These are phyloP conservation scores for Penicillium hordei DNA, from an alignment of 2,329 filamentous ascomycete species.

Conservation along the genomic window DNA sequence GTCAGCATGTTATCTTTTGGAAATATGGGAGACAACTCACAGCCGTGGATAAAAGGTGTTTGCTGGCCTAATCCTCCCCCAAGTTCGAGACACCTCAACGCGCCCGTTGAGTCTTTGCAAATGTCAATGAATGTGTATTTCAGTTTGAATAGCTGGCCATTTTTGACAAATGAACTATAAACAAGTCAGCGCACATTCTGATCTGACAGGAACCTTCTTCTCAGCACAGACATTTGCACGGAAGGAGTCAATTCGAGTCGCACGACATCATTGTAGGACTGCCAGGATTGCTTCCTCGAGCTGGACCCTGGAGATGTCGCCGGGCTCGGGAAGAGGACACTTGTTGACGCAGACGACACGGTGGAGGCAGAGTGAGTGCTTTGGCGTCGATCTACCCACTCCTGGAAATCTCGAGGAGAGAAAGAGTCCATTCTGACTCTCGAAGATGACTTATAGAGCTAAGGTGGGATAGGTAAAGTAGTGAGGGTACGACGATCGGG, in stretches of 20 bases:
- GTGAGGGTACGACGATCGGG: slow-evolving; percentile 2
- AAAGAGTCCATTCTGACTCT: slow-evolving; percentile 20
- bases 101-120: slow-evolving; percentile 39
- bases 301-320: slow-evolving; percentile 28
- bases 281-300: slow-evolving; percentile 33
- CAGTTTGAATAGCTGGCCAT: slow-evolving; percentile 41
- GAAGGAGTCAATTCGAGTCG: slow-evolving; percentile 32
- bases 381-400: slow-evolving; percentile 33
- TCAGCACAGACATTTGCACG: slow-evolving; percentile 35
- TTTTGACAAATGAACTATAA: slow-evolving; percentile 41
- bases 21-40: slow-evolving; percentile 27
- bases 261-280: slow-evolving; percentile 33
- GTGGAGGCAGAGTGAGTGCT: slow-evolving; percentile 32
- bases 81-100: slow-evolving; percentile 39
- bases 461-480: background rate
- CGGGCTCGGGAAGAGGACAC: slow-evolving; percentile 32
- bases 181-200: background rate
- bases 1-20: background rate
- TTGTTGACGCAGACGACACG: slow-evolving; percentile 34
- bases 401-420: slow-evolving; percentile 25
- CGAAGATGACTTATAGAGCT: background rate
- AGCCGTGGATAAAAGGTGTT: slow-evolving; percentile 39
- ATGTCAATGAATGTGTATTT: slow-evolving; percentile 42
- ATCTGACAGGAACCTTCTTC: background rate
- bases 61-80: slow-evolving; percentile 40